phyloP scores from a whole-genome alignment of 106 monocot genomes.

The Apostasia shenzhenica region DNA sequence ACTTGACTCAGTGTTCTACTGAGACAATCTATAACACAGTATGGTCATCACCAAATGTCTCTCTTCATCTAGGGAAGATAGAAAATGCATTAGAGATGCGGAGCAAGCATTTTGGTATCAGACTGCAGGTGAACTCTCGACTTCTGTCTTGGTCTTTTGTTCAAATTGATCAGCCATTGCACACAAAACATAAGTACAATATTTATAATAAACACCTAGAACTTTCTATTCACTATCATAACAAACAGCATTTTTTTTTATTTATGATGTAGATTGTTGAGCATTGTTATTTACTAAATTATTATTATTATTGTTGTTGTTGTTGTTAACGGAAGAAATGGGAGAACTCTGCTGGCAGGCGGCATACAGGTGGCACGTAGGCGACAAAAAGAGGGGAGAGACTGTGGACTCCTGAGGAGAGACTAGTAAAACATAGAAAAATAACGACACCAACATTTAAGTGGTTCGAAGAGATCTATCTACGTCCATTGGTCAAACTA shows the following conservation, averaged over 20 bases:
- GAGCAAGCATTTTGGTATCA: constrained; percentile 73
- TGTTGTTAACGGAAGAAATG: too few species aligned
- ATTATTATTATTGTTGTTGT: too few species aligned
- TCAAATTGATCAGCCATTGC: neutral
- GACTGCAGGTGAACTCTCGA: constrained; percentile 58
- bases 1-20: constrained; percentile 47
- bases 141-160: neutral
- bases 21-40: constrained; percentile 82
- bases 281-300: neutral
- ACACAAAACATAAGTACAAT: neutral
- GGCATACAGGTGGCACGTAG: too few species aligned
- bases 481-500: too few species aligned
- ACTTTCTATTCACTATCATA: too few species aligned
- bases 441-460: too few species aligned
- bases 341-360: too few species aligned
- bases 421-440: too few species aligned
- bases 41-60: constrained; percentile 76
- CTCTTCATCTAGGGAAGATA: constrained; percentile 91
- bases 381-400: too few species aligned
- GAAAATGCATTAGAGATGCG: constrained; percentile 72
- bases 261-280: neutral
- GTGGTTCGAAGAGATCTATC: too few species aligned
- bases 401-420: too few species aligned
- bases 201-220: too few species aligned
- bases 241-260: neutral